Evolutionary conservation across 352 stramenopile species (phyloP).

Genomic region (Pilasporangium apinafurcum): DNA sequence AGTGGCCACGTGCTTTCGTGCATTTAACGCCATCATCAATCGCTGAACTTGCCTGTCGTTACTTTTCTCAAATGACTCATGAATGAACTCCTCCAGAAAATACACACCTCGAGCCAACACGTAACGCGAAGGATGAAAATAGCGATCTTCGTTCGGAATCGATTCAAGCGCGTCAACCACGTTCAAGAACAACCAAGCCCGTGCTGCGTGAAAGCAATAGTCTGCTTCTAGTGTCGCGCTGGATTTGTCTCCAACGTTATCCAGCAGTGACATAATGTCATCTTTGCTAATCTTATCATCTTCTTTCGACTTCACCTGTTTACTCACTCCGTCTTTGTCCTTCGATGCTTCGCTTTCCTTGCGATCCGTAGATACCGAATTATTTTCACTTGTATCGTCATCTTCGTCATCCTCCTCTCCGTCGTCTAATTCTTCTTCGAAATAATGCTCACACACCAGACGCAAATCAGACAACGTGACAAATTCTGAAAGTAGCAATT

Average conservation of each 20-base stretch:
- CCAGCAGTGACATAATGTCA: constrained; percentile 30
- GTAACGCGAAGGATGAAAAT: constrained; percentile 72
- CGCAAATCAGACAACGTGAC: constrained; percentile 18
- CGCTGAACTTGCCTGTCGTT: constrained; percentile 1
- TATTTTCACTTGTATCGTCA: constrained; percentile 3
- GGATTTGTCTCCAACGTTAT: constrained; percentile 1
- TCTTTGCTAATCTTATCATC: constrained; percentile 29
- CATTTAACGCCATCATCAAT: constrained; percentile 18
- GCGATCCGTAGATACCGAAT: neutral
- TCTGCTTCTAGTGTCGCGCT: neutral
- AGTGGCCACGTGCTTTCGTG: no score
- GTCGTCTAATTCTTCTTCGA: constrained; percentile 32
- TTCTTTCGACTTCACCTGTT: constrained; percentile 1
- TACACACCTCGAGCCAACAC: constrained; percentile 53
- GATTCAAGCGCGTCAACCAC: constrained; percentile 68
- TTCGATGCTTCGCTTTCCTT: constrained; percentile 1
- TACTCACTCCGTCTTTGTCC: constrained; percentile 3
- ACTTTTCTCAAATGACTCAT: constrained; percentile 3
- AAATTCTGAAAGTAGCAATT: constrained; percentile 27
- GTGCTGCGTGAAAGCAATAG: constrained; percentile 11
- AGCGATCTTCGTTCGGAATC: constrained; percentile 72
- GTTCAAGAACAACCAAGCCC: constrained; percentile 49
- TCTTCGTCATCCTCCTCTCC: constrained; percentile 17
- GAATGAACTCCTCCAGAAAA: constrained; percentile 29
- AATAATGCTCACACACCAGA: constrained; percentile 49